Evolutionary conservation across 2,329 filamentous ascomycete species (phyloP), one percentile per base, ranked within the genome.

Genomic region (Balansia obtecta): DNA sequence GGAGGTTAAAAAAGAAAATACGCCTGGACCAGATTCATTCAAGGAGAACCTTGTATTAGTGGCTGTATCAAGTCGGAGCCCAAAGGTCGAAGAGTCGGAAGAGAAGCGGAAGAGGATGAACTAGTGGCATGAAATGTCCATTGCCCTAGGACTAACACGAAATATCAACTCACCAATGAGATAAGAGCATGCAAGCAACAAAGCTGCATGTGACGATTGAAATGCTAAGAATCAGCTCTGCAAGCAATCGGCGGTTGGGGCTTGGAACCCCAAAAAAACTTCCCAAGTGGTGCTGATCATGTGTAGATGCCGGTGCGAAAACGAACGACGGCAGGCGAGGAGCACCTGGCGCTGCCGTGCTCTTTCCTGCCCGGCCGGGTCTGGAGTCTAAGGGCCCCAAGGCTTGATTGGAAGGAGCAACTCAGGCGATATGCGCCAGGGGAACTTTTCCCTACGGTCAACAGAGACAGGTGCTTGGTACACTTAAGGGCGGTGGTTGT

Each of bases 251-350:
- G 32, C 45, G 13, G 15, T 37, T n/a, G 44, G 33, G 45, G 46
- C 52, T 43, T 38, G 38, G 46, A 54, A 44, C 11, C 22, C 49
- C 54, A 57, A 52, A 50, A 45, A 51, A 38, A 41, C 46, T 43
- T 49, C 43, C 45, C 50, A 30, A 46, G 53, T 50, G 45, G 53
- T 53, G 53, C 50, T 52, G 52, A 51, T 52, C 41, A 33, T 52
- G 53, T 52, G 58, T 53, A 54, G 60, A 61, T 59, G 57, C 55
- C 47, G 55, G 56, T 55, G 57, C 50, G 50, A 54, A 50, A 50
- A 50, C 48, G 48, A 51, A 50, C 47, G 50, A 56, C 53, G 52
- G 54, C 52, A 55, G 57, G 50, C 49, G 52, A 55, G 56, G 55
- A 53, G 61, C 57, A 40, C 32, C 50, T 49, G 40, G 49, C 46